Conservation (phyloP, 129 eudicot species). For the Flaveria trinervia region DNA sequence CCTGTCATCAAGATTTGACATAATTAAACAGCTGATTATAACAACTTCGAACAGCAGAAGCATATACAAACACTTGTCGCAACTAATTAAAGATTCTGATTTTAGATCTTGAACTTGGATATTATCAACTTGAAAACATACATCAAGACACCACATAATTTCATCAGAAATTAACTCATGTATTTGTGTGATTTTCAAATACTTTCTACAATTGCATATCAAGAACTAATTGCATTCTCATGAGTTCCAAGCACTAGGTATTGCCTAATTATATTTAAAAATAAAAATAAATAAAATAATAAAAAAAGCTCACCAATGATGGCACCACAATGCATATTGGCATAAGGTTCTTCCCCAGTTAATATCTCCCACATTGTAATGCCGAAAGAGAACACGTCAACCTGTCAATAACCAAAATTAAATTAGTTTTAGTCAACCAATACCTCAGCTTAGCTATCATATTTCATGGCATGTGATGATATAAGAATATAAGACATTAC, state of each 20-base stretch:
- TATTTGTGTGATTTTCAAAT: background rate
- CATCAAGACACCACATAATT: background rate
- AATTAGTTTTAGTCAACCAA: background rate
- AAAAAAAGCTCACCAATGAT: slow-evolving; percentile 64
- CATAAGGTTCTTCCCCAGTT: slow-evolving; percentile 93
- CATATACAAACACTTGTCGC: background rate
- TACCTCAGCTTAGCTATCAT: background rate
- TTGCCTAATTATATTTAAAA: background rate
- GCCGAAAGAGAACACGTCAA: slow-evolving; percentile 95
- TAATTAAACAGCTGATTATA: background rate
- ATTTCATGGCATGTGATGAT: slow-evolving; percentile 6
- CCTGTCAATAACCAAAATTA: slow-evolving; percentile 36
- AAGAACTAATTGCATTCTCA: background rate
- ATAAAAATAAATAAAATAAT: too few relatives aligned
- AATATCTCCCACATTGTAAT: slow-evolving; percentile 93
- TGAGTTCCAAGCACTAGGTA: background rate
- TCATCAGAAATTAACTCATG: background rate
- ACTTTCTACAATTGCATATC: background rate
- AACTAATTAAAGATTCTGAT: background rate
- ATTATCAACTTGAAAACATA: background rate
- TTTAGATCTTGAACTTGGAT: background rate
- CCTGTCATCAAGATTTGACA: slow-evolving; percentile 46
- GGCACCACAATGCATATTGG: slow-evolving; percentile 94
- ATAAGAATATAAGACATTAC: slow-evolving; percentile 3
- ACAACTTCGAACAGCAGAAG: background rate